Conservation (phyloP, 352 stramenopile species). For the Elongisporangium anandrum region DNA sequence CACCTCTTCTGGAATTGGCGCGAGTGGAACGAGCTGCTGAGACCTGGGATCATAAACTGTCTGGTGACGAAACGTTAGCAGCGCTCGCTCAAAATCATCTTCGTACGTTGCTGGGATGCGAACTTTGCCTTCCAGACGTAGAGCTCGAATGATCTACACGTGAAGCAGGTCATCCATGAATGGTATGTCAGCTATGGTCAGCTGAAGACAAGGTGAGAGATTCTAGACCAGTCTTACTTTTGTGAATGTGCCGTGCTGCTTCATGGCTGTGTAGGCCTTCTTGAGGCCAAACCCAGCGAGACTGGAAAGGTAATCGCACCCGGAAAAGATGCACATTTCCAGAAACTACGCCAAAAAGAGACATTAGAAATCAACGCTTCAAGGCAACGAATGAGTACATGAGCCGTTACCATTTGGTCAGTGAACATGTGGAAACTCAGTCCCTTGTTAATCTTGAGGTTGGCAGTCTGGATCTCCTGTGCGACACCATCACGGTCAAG, state of each 20-base stretch:
- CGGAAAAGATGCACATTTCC: conserved; percentile 90
- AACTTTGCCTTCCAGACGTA: conserved; percentile 67
- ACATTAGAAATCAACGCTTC: conserved; percentile 3
- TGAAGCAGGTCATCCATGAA: conserved; percentile 1
- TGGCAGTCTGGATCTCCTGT: conserved; percentile 75
- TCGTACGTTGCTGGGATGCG: conserved; percentile 52
- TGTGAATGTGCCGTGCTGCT: conserved; percentile 59
- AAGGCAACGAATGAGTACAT: background rate
- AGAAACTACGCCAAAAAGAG: conserved; percentile 44
- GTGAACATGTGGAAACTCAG: conserved; percentile 80
- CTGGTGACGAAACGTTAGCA: conserved; percentile 70
- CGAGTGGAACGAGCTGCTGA: conserved; percentile 65
- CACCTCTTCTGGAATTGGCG: conserved; percentile 33
- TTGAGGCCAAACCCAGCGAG: conserved; percentile 83
- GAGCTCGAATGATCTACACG: conserved; percentile 47
- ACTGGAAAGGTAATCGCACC: conserved; percentile 86
- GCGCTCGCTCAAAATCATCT: conserved; percentile 48
- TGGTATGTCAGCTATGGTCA: too few relatives aligned
- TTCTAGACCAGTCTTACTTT: conserved; percentile 31
- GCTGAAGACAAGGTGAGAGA: too few relatives aligned
- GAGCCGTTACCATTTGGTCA: conserved; percentile 66
- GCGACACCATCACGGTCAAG: conserved; percentile 87
- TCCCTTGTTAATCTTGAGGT: conserved; percentile 71
- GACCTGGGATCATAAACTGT: conserved; percentile 56
- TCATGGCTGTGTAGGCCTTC: conserved; percentile 65